These are phyloP conservation scores for Orbilia ellipsospora DNA, from an alignment of 2,329 filamentous ascomycete species.

Conservation along the genomic window DNA sequence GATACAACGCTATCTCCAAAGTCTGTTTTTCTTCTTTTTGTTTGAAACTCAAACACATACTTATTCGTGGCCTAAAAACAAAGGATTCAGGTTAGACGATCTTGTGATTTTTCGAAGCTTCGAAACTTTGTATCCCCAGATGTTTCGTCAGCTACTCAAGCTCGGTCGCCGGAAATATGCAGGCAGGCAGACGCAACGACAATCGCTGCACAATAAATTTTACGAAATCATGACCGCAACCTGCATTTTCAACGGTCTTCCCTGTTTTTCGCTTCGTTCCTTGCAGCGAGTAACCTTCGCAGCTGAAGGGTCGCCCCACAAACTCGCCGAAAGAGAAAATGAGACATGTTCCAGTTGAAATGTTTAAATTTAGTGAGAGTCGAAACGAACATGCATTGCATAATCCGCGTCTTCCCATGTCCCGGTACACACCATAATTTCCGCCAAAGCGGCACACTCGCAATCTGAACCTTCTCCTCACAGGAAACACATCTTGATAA, in stretches of 20 bases:
- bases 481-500: constrained; percentile 1
- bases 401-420: constrained; percentile 4
- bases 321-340: constrained; percentile 16
- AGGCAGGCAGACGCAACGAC: not conserved
- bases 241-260: constrained; percentile 1
- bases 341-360: constrained; percentile 3
- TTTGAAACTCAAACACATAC: too few species aligned
- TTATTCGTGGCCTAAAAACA: too few species aligned
- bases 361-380: constrained; percentile 20
- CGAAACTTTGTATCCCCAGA: too few species aligned
- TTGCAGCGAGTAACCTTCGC: constrained; percentile 1
- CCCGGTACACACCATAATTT: constrained; percentile 9
- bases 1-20: not conserved
- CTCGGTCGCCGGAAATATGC: not conserved
- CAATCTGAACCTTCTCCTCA: not conserved
- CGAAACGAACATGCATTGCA: constrained; percentile 26
- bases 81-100: too few species aligned
- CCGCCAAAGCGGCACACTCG: not conserved
- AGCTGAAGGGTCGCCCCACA: constrained; percentile 7
- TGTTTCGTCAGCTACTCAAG: too few species aligned
- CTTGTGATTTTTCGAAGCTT: too few species aligned
- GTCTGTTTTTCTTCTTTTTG: not conserved
- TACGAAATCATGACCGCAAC: constrained; percentile 11
- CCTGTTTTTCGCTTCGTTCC: constrained; percentile 10
- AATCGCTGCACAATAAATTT: constrained; percentile 7